Conservation (phyloP, 495 filamentous ascomycete species). For the Neurospora sublineolata region DNA sequence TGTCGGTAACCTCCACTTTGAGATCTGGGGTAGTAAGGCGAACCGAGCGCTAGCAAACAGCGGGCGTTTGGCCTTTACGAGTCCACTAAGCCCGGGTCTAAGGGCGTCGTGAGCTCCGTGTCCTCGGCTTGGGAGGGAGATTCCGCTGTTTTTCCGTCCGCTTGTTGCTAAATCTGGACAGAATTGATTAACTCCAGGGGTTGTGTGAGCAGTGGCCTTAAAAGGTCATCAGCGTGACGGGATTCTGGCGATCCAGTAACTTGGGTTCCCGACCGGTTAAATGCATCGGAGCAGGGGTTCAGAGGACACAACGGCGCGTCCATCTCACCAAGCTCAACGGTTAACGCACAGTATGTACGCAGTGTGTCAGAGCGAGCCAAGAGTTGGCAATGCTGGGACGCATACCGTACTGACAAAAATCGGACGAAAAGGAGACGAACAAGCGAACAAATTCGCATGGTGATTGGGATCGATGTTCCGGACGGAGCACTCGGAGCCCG, state of each 20-base stretch:
- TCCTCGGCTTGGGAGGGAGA: not conserved
- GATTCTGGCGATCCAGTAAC: slow-evolving; percentile 16
- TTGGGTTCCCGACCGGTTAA: slow-evolving; percentile 26
- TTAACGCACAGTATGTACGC: not conserved
- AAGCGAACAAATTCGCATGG: not conserved
- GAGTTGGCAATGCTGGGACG: not conserved
- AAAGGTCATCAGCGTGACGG: not conserved
- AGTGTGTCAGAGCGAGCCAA: not conserved
- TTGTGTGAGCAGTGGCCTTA: not conserved
- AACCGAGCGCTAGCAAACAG: not conserved
- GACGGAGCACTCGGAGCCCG: not conserved
- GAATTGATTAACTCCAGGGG: not conserved
- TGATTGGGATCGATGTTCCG: not conserved
- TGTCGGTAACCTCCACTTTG: not conserved
- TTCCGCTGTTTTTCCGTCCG: not conserved
- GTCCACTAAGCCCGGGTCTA: not conserved
- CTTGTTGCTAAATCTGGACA: not conserved
- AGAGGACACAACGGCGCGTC: slow-evolving; percentile 21
- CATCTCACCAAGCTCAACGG: slow-evolving; percentile 11
- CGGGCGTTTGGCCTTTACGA: not conserved
- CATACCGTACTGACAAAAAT: not conserved
- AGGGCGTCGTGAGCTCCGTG: not conserved
- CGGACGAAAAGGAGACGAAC: not conserved
- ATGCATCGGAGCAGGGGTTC: slow-evolving; percentile 12
- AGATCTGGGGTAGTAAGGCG: not conserved